Base-by-base conservation (phyloP, 2,329 filamentous ascomycete genomes). In the Camillea tinctor region DNA sequence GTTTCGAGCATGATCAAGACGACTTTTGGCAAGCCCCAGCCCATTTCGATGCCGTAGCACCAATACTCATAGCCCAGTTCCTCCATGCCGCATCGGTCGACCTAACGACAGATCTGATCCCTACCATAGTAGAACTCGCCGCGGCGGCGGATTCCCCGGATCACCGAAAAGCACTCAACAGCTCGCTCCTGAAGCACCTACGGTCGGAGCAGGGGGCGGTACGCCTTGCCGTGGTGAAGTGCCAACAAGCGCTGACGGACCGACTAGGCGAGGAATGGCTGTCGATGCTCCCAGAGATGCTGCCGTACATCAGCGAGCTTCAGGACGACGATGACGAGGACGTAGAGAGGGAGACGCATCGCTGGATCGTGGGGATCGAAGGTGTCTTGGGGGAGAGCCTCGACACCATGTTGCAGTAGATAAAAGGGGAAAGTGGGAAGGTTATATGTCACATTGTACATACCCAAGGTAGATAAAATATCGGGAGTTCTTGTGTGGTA, bases 271-370 rank as follows among this genome's bases (percentile, higher is more conserved):
- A 98, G 74, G 95, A 99, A 72, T 99, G 95, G 95, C 78, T 99
- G 61, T 85, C 88, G 1, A 84, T 96, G 79, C 75, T 98, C 72
- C 92, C 94, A 0, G 95, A 99, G 83, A 98, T 97, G 90, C 78
- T 99, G 73, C 94, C 96, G 20, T 92, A 94, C 65, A 97, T 99
- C 69, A 96, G 92, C 71, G 95, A 99, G 79, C 76, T 97, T 71
- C 90, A 97, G 78, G 95, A 99, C 73, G 95, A 99, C 73, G 95
- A 98, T 67, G 93, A 98, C 72, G 95, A 98, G 78, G 83, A 84
- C 24, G 94, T 99, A 22, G 95, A 99, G 79, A 82, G 87, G 71
- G 93, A 97, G 80, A 94, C 93, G 44, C 85, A 93, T 72, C 83
- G 87, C 70, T 97, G 95, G 94, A 95, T 98, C 68, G 85, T 89